Evolutionary conservation across 306 rosid genomes (phyloP), one percentile per base, ranked within the genome.

Genomic region (Boehmeria nivea): DNA sequence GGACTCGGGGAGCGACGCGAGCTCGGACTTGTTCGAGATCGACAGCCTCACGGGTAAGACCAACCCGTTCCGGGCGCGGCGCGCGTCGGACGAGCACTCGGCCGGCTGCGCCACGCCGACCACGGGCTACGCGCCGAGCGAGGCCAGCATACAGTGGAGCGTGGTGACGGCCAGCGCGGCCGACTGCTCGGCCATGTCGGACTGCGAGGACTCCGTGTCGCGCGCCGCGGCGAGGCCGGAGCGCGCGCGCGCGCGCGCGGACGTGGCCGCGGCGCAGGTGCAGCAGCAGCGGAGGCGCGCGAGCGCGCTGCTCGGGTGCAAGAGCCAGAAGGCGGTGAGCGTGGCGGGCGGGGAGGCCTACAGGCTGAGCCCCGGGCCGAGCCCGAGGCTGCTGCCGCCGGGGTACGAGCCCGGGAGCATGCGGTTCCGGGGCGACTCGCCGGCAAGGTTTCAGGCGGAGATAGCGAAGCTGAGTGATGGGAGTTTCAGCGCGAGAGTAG

Each of bases 81-180:
- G 79, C 45, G 51, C 71, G 12, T 81, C 88, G 5, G 78, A 79
- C 55, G 72, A 61, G 17, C 48, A 70, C 20, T 16, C 57, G 15
- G 72, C 83, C 3, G 82, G 76, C 48, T 73, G 83, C 59, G 68
- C 60, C 46, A 86, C 94, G 42, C 95, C 89, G 8, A 82, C 88
- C 15, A 67, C 64, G 36, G 75, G 82, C 57, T 91, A 91, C 67
- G 94, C 96, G 26, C 99, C 99, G 17, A 93, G 96, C 43, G 99
- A 93, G 64, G 94, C 81, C 3, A 87, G 99, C 81, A 93, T 93
- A 26, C 95, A 85, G 21, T 87, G 99, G 99, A 87, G 96, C 67
- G 95, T 93, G 58, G 77, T 65, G 59, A 93, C 99, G 9, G 89
- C 95, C 18, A 93, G 96, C 62, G 95, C 83, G 17, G 86, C 83